Percentiles rank a stretch among this genome's conserved stretches.
Conservation (phyloP, 1,284 basidiomycete genomes). For the Ganoderma multipileum region DNA sequence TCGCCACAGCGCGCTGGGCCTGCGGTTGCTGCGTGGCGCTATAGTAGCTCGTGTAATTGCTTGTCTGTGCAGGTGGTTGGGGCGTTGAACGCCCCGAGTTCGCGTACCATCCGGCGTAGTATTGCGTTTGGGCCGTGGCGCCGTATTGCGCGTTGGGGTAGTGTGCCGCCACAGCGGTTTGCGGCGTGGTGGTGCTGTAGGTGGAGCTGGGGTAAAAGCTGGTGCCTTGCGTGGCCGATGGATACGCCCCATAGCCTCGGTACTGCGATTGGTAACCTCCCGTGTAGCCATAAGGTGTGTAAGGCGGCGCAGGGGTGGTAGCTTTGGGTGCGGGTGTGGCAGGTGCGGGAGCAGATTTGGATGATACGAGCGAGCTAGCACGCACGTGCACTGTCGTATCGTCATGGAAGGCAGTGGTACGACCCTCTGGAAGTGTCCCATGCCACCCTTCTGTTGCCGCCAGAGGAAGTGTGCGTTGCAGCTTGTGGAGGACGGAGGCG, state of each 20-base stretch:
- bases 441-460: slow-evolving; percentile 70
- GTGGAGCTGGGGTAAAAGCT: slow-evolving; percentile 37
- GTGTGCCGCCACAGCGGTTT: slow-evolving; percentile 27
- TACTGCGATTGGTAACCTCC: slow-evolving; percentile 36
- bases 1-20: slow-evolving; percentile 54
- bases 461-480: slow-evolving; percentile 72
- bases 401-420: slow-evolving; percentile 68
- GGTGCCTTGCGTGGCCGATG: slow-evolving; percentile 32
- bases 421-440: slow-evolving; percentile 70
- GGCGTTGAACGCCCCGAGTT: slow-evolving; percentile 58
- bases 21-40: slow-evolving; percentile 38
- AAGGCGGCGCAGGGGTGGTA: slow-evolving; percentile 28
- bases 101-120: slow-evolving; percentile 46
- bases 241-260: slow-evolving; percentile 40
- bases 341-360: slow-evolving; percentile 39
- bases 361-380: slow-evolving; percentile 47
- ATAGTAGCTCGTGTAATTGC: slow-evolving; percentile 40
- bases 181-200: slow-evolving; percentile 17
- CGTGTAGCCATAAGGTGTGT: slow-evolving; percentile 37
- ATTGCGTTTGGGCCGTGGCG: slow-evolving; percentile 37
- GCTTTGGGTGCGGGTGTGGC: slow-evolving; percentile 28
- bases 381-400: slow-evolving; percentile 73
- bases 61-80: slow-evolving; percentile 44
- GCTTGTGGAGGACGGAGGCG: slow-evolving; percentile 62
- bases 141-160: slow-evolving; percentile 39